Conservation (phyloP, 805 yeast genomes). For the Kazachstania bromeliacearum region DNA sequence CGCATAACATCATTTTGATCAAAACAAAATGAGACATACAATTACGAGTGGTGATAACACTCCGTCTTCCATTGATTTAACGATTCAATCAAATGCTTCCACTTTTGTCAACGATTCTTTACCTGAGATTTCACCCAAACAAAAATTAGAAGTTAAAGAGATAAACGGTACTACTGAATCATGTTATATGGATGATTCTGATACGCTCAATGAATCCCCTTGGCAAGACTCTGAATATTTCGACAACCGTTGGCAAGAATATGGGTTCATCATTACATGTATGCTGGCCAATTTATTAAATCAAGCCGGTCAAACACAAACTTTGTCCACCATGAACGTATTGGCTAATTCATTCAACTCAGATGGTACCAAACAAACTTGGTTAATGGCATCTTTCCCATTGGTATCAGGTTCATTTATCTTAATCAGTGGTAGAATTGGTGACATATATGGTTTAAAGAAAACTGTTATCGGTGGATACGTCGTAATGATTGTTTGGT, state of each 20-base stretch:
- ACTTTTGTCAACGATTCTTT: too few species aligned
- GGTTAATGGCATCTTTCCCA: conserved; percentile 68
- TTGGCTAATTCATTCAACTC: conserved; percentile 29
- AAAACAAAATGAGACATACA: too few species aligned
- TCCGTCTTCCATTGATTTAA: too few species aligned
- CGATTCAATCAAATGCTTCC: too few species aligned
- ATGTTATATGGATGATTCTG: too few species aligned
- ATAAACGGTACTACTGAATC: background rate
- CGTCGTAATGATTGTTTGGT: conserved; percentile 46
- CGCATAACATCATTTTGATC: too few species aligned
- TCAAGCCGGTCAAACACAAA: conserved; percentile 34
- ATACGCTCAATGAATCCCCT: conserved; percentile 6
- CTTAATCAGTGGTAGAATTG: conserved; percentile 56
- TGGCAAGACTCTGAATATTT: conserved; percentile 18
- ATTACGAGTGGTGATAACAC: too few species aligned
- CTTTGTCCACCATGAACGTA: conserved; percentile 30
- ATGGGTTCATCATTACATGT: conserved; percentile 21
- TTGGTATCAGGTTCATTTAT: conserved; percentile 67
- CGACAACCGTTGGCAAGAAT: conserved; percentile 16
- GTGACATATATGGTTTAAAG: conserved; percentile 62
- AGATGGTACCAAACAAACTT: conserved; percentile 32
- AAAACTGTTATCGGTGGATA: conserved; percentile 46
- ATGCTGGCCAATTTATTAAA: conserved; percentile 33
- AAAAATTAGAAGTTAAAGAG: too few species aligned
- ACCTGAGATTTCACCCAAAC: too few species aligned